These are phyloP conservation scores for Verbena officinalis DNA, from an alignment of 257 asterid genomes.

Conservation along the genomic window DNA sequence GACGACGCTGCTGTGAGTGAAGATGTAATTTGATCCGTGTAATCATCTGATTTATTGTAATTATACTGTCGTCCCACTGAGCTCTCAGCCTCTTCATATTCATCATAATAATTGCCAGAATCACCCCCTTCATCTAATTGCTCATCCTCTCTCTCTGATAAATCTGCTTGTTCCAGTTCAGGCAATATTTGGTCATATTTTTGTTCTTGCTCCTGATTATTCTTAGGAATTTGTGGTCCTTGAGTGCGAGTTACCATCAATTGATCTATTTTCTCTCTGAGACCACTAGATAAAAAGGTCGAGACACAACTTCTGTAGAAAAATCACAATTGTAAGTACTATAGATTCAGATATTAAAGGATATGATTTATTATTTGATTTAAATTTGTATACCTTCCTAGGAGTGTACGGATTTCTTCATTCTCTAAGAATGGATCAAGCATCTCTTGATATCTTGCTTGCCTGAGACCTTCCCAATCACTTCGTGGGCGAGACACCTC, in stretches of 20 bases:
- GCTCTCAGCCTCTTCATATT: constrained; percentile 51
- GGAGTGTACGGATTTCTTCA: constrained; percentile 71
- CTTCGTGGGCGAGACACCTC: constrained; percentile 90
- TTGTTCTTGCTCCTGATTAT: constrained; percentile 27
- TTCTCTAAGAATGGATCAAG: constrained; percentile 76
- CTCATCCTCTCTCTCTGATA: constrained; percentile 23
- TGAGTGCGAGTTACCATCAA: constrained; percentile 63
- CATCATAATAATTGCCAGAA: constrained; percentile 37
- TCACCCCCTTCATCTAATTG: constrained; percentile 33
- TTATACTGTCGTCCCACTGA: constrained; percentile 40
- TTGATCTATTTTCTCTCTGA: constrained; percentile 67
- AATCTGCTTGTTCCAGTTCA: constrained; percentile 14
- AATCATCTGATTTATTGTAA: constrained; percentile 38
- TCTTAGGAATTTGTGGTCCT: constrained; percentile 26
- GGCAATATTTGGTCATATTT: constrained; percentile 2
- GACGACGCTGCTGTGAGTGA: constrained; percentile 38
- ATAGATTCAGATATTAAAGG: neutral
- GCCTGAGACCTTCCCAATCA: constrained; percentile 88
- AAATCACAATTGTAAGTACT: constrained; percentile 9
- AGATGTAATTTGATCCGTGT: constrained; percentile 36
- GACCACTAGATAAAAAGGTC: constrained; percentile 66
- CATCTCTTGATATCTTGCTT: constrained; percentile 91
- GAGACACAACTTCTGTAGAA: constrained; percentile 77
- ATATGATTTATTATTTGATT: neutral
- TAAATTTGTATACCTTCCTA: constrained; percentile 55